Evolutionary conservation across 176 grass and related monocot species (phyloP).

Genomic region (Pontederia crassipes): DNA sequence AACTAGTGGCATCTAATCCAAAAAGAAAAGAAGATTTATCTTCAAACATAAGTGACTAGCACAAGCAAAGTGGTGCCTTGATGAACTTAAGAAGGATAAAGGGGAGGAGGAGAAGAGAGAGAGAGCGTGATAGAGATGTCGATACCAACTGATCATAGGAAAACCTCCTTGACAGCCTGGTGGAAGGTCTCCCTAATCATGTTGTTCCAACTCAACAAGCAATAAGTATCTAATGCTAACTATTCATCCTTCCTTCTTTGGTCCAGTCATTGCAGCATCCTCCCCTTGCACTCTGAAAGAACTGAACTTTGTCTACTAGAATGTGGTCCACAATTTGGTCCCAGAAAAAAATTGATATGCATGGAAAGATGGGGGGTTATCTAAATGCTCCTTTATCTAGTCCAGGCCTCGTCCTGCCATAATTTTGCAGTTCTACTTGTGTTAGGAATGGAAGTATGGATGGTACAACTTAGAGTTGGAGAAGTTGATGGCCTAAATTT

Average conservation of each 20-base stretch:
- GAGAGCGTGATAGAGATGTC: background rate
- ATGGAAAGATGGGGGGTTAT: too few species aligned
- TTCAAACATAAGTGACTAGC: background rate
- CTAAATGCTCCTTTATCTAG: too few species aligned
- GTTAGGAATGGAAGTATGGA: background rate
- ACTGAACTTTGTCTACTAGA: background rate
- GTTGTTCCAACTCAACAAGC: background rate
- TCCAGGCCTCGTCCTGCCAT: background rate
- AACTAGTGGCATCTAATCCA: too few species aligned
- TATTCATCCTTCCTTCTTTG: background rate
- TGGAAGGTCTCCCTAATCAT: background rate
- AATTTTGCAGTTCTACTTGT: background rate
- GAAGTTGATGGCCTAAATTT: background rate
- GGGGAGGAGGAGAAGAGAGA: background rate
- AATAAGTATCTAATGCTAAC: background rate
- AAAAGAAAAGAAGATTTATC: background rate
- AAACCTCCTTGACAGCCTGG: conserved; percentile 3
- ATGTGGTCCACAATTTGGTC: background rate
- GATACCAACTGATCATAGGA: background rate
- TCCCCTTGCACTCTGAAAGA: background rate
- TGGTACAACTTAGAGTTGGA: background rate
- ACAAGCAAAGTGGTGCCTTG: background rate
- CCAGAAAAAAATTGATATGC: background rate
- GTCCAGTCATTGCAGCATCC: background rate
- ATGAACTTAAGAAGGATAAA: background rate